Evolutionary conservation across 2,329 filamentous ascomycete species (phyloP).

Genomic region (Alternaria hordeiaustralica): DNA sequence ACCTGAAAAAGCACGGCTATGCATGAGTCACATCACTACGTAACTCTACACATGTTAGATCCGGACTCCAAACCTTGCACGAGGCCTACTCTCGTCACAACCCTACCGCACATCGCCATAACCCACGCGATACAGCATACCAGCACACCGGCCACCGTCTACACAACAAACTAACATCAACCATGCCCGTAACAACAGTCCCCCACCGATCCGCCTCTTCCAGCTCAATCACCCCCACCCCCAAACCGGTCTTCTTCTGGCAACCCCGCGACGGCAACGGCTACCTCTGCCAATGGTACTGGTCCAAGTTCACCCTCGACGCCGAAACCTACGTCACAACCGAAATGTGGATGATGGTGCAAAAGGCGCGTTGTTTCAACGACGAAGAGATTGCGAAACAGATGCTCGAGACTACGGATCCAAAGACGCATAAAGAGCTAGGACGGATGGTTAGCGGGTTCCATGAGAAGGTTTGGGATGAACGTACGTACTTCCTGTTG

Average conservation of each 20-base stretch:
- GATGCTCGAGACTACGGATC: background rate
- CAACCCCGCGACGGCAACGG: constrained; percentile 49
- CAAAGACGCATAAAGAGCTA: background rate
- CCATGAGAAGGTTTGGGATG: background rate
- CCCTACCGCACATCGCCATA: background rate
- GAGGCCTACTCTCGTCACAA: no score
- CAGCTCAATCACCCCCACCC: background rate
- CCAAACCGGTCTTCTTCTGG: constrained; percentile 38
- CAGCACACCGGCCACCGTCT: no score
- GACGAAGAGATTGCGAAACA: background rate
- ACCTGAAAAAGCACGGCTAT: background rate
- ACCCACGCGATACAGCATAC: background rate
- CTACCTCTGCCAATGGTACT: constrained; percentile 70
- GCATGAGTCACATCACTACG: background rate
- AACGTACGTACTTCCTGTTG: background rate
- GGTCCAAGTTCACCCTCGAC: constrained; percentile 52
- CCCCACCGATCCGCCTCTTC: no score
- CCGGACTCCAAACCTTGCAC: background rate
- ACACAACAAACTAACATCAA: background rate
- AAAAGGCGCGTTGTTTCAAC: constrained; percentile 42
- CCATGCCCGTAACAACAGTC: no score
- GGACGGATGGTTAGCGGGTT: background rate
- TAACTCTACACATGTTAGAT: background rate
- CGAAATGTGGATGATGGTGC: constrained; percentile 60
- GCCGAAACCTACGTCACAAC: constrained; percentile 47